Conservation (phyloP, 2,329 filamentous ascomycete genomes). For the Magnaporthiopsis poae region DNA sequence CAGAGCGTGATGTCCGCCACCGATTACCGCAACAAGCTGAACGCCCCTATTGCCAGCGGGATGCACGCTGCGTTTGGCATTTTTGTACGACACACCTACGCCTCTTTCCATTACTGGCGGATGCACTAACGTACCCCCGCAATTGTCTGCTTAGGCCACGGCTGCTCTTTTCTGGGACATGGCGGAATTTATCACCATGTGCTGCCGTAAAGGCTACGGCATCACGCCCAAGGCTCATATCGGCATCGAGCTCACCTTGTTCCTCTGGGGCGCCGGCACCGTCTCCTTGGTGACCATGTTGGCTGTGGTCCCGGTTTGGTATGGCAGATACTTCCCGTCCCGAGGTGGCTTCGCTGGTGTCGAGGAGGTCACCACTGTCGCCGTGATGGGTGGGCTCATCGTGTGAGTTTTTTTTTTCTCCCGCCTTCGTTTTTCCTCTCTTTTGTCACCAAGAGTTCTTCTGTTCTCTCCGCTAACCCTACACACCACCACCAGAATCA, state of each 20-base stretch:
- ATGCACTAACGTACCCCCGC: background rate
- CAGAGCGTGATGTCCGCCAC: background rate
- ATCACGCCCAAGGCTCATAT: constrained; percentile 20
- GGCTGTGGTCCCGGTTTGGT: background rate
- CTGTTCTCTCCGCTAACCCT: background rate
- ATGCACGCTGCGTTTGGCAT: background rate
- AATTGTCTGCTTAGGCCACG: background rate
- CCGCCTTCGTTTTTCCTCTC: background rate
- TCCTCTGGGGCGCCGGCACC: constrained; percentile 6
- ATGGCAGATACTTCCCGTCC: background rate
- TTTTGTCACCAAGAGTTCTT: background rate
- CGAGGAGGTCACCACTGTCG: background rate
- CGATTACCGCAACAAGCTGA: background rate
- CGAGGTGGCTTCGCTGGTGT: background rate
- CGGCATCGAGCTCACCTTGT: constrained; percentile 18
- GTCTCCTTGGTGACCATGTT: background rate
- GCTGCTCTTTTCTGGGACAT: constrained; percentile 16
- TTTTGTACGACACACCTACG: background rate
- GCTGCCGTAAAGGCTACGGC: constrained; percentile 16
- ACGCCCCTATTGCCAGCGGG: too few species aligned
- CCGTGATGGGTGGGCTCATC: background rate
- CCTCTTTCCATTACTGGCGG: too few species aligned
- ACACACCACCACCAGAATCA: constrained; percentile 9
- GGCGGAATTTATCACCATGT: constrained; percentile 18
- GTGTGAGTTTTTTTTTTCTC: background rate